A percentile compares a stretch with the other conserved stretches of the same genome.
Conservation (phyloP, 345 rosid species). For the Linum usitatissimum region DNA sequence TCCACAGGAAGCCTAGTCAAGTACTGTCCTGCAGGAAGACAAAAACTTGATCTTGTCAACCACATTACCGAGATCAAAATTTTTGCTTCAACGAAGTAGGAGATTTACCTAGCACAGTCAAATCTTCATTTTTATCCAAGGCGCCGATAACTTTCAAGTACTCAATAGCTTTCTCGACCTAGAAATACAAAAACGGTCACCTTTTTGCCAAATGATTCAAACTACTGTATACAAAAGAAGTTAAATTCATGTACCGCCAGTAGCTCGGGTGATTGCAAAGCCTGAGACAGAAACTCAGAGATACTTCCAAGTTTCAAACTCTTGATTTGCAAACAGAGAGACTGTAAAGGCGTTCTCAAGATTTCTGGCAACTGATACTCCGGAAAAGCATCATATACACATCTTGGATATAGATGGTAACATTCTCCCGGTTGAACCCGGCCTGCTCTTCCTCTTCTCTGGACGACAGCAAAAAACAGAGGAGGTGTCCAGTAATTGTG, state of each 20-base stretch:
- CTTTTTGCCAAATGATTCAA: too few relatives aligned
- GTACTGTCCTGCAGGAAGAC: slow-evolving; percentile 52
- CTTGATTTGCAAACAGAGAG: slow-evolving; percentile 87
- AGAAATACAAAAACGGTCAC: slow-evolving; percentile 6
- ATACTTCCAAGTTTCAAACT: slow-evolving; percentile 77
- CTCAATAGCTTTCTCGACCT: slow-evolving; percentile 91
- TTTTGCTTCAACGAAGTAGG: background rate
- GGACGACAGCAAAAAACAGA: slow-evolving; percentile 13
- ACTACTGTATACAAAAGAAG: background rate
- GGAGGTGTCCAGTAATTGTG: slow-evolving; percentile 3
- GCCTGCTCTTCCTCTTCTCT: slow-evolving; percentile 97
- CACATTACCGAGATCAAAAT: background rate
- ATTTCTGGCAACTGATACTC: slow-evolving; percentile 94
- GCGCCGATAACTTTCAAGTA: slow-evolving; percentile 83
- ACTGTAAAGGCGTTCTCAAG: slow-evolving; percentile 86
- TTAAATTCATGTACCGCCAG: slow-evolving; percentile 46
- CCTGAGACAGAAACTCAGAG: slow-evolving; percentile 67
- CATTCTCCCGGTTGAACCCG: slow-evolving; percentile 92
- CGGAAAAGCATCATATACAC: slow-evolving; percentile 67
- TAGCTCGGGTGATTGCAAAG: slow-evolving; percentile 81
- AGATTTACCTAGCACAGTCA: slow-evolving; percentile 59
- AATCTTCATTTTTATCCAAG: slow-evolving; percentile 65
- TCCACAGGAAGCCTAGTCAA: slow-evolving; percentile 84
- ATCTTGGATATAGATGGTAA: slow-evolving; percentile 81
- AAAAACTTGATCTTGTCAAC: background rate